A percentile compares a stretch with the other conserved stretches of the same genome.
Conservation (phyloP, 495 filamentous ascomycete species). For the Antarctomyces pellizariae region DNA sequence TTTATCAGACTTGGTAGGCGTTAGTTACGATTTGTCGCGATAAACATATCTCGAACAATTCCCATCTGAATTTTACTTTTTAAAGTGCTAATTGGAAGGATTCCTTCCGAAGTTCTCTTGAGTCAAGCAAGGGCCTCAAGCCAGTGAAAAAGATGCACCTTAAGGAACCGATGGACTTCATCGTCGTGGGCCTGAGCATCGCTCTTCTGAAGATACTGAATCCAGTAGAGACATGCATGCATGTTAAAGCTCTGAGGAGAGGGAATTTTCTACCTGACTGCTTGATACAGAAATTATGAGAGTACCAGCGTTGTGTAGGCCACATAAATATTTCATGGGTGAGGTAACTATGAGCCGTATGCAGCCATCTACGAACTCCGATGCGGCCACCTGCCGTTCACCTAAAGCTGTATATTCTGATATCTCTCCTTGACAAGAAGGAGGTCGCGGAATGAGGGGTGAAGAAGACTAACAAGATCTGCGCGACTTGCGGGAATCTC, state of each 20-base stretch:
- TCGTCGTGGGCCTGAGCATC: slow-evolving; percentile 1
- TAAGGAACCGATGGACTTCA: slow-evolving; percentile 3
- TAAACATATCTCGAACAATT: too few species aligned
- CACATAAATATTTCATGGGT: slow-evolving; percentile 5
- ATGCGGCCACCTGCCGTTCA: slow-evolving; percentile 8
- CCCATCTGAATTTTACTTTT: slow-evolving; percentile 1
- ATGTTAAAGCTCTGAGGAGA: slow-evolving; percentile 2
- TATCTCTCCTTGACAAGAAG: slow-evolving; percentile 7
- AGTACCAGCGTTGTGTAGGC: slow-evolving; percentile 3
- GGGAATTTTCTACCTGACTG: slow-evolving; percentile 2
- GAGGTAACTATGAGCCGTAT: slow-evolving; percentile 7
- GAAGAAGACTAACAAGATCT: too few species aligned
- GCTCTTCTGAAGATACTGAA: slow-evolving; percentile 3
- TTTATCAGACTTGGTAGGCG: too few species aligned
- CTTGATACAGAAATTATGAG: slow-evolving; percentile 3
- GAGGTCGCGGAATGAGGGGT: slow-evolving; percentile 5
- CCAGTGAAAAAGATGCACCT: slow-evolving; percentile 3
- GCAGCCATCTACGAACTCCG: slow-evolving; percentile 8
- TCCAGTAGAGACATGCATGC: slow-evolving; percentile 2
- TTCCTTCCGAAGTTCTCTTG: slow-evolving; percentile 3
- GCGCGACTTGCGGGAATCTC: slow-evolving; percentile 2
- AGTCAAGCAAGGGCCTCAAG: slow-evolving; percentile 3
- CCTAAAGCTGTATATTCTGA: slow-evolving; percentile 6
- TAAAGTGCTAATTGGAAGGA: slow-evolving; percentile 2
- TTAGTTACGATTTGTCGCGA: too few species aligned